Conservation (phyloP, 2,329 filamentous ascomycete genomes). For the Aspergillus versicolor region DNA sequence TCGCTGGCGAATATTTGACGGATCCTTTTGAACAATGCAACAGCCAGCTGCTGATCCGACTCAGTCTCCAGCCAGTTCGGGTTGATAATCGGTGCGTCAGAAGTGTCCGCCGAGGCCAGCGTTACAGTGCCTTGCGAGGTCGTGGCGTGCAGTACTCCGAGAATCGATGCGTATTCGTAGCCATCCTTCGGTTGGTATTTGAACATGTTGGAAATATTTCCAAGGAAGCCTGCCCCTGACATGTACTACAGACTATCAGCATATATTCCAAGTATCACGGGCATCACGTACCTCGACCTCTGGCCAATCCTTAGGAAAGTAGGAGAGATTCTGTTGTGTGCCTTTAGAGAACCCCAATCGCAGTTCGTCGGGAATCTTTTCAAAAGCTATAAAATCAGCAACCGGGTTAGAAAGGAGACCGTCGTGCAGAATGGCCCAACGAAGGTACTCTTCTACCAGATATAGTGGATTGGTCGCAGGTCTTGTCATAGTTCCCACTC, state of each 20-base stretch:
- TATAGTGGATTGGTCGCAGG: constrained; percentile 18
- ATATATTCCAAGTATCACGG: background rate
- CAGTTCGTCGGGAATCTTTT: constrained; percentile 30
- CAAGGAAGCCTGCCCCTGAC: constrained; percentile 17
- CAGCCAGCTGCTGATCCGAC: constrained; percentile 43
- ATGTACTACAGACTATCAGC: constrained; percentile 19
- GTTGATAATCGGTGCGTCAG: constrained; percentile 42
- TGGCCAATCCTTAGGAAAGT: constrained; percentile 37
- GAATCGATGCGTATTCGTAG: constrained; percentile 34
- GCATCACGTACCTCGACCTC: constrained; percentile 29
- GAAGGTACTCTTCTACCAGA: constrained; percentile 7
- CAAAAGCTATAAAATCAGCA: constrained; percentile 29
- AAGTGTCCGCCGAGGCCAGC: constrained; percentile 35
- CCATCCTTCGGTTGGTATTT: constrained; percentile 18
- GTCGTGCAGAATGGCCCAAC: constrained; percentile 1
- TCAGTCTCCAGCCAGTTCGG: constrained; percentile 46
- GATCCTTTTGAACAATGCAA: constrained; percentile 43
- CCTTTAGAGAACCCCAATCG: constrained; percentile 20
- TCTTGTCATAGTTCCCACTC: constrained; percentile 24
- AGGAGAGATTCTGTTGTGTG: constrained; percentile 17
- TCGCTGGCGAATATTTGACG: constrained; percentile 34
- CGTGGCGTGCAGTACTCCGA: constrained; percentile 39
- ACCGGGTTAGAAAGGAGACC: constrained; percentile 26
- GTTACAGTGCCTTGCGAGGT: constrained; percentile 48
- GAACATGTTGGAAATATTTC: constrained; percentile 13